Base-by-base conservation (phyloP, 129 eudicot genomes). In the Artemisia annua region DNA sequence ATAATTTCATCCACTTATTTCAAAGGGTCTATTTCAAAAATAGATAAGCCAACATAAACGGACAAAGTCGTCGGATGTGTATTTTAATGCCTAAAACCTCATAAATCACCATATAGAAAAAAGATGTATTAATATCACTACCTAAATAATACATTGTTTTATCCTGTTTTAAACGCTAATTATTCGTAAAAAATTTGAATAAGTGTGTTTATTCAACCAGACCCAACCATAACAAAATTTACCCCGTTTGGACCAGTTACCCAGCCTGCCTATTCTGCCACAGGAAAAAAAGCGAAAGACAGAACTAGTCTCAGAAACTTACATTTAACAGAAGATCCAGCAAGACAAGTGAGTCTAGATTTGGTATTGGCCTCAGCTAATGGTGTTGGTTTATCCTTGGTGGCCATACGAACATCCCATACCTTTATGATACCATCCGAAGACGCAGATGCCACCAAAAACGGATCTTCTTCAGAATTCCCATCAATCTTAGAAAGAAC, bases 321-420 rank as follows among this genome's bases (percentile, higher is more conserved):
- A 91, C 99, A 81, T 83, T 79, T 88, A 54, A 91, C 3, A 32
- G 99, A 87, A 44, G 97, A 95, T 48, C 99, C 99, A 28, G 97
- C 99, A 73, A 95, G 99, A 80, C 97, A 95, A 78, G 99, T 90
- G 64, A 95, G 85, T 77, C 99, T 90, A 60, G 99, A 95, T 70
- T 83, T 90, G 44, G 97, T 95, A 79, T 90, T 81, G 24, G 84
- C 95, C 79, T 95, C 95, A 20, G 97, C 80, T 39, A 95, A 67
- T 16, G 97, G 96, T n/a, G 3, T 78, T 64, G 99, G 75, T 72
- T 86, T 88, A 3, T 63, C 88, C 73, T 85, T 76, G 13, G 39
- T 67, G 24, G 83, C 78, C 87, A 78, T 77, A 5, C 99, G 93
- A 66, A 88, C 82, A 70, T 95, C 99, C 99, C 99, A 95, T 43